Evolutionary conservation across 2,329 filamentous ascomycete species (phyloP), one percentile per base, ranked within the genome.

Genomic region (Emydomyces testavorans): DNA sequence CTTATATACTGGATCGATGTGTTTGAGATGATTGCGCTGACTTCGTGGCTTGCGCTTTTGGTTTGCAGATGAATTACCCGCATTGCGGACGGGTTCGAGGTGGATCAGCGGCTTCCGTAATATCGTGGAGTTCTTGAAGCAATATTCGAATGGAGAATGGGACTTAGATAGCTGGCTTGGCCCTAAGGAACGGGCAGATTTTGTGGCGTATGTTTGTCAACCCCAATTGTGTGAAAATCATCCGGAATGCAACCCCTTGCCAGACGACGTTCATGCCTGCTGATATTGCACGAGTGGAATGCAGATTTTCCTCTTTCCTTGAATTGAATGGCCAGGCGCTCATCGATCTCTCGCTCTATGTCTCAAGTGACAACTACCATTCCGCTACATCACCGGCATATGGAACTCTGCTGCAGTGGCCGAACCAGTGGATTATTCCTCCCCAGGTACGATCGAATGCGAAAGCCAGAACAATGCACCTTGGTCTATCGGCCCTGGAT

Each of bases 301-400:
- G 31, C 52, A 65, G 65, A 18, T 68, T 67, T 66, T 71, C 77
- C 29, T 77, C 85, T 53, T 89, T 89, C 65, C 70, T 95, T 56
- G 73, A 80, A 61, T 77, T 80, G 21, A 80, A 82, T 50, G 85
- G 83, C n/a, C 79, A 81, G 42, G 79, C 83, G 26, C 77, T 96
- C 51, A 65, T 95, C 57, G 85, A 93, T 57, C 79, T 95, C 49
- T 89, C 82, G 44, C 81, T 96, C 57, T 96, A 93, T 65, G 83
- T 92, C 53, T 92, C 88, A 26, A 85, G 83, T 49, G 79, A 87
- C 54, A 95, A 96, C 70, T 98, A 92, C 76, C 74, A 80, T 48
- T 71, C 75, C 36, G 70, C 76, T 41, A 94, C 88, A 3, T 80
- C 87, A 13, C 85, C 87, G 2, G 82, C 86, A 31, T 94, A 88